phyloP scores from a whole-genome alignment of 2,329 filamentous ascomycete species.

The Calonectria hongkongensis region DNA sequence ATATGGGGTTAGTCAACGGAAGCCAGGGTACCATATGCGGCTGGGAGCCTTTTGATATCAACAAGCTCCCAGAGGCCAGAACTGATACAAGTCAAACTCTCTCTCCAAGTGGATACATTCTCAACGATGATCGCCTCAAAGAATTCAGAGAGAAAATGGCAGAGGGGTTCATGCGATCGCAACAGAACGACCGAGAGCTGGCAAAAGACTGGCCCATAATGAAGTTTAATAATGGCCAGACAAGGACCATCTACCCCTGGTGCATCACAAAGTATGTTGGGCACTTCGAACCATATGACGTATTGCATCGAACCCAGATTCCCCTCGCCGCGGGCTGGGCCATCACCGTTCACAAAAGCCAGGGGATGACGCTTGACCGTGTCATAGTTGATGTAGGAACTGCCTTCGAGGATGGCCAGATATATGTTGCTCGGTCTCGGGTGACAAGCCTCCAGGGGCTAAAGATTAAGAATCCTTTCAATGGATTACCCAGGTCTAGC shows the following conservation, averaged over 20 bases:
- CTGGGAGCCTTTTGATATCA: slow-evolving; percentile 35
- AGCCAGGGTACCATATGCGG: slow-evolving; percentile 52
- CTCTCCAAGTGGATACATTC: background rate
- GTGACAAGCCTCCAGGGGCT: slow-evolving; percentile 46
- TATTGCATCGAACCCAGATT: slow-evolving; percentile 75
- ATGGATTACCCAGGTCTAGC: background rate
- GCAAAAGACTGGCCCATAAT: slow-evolving; percentile 59
- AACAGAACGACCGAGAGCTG: background rate
- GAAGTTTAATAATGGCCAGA: slow-evolving; percentile 68
- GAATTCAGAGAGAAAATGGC: slow-evolving; percentile 33
- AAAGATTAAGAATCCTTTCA: slow-evolving; percentile 32
- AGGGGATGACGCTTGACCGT: slow-evolving; percentile 77
- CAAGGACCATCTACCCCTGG: slow-evolving; percentile 68
- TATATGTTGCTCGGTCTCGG: slow-evolving; percentile 69
- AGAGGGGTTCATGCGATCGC: slow-evolving; percentile 33
- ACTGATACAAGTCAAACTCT: background rate
- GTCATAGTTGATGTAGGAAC: slow-evolving; percentile 72
- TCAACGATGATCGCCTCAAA: slow-evolving; percentile 29
- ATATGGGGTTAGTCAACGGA: slow-evolving; percentile 48
- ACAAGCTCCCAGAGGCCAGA: slow-evolving; percentile 27
- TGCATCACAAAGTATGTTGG: slow-evolving; percentile 70
- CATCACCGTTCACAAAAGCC: slow-evolving; percentile 77
- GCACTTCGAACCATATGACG: slow-evolving; percentile 65
- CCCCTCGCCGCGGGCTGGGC: slow-evolving; percentile 77
- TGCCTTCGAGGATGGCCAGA: slow-evolving; percentile 75